Evolutionary conservation across 106 monocot genomes (phyloP).

Genomic region (Platanthera guangdongensis): DNA sequence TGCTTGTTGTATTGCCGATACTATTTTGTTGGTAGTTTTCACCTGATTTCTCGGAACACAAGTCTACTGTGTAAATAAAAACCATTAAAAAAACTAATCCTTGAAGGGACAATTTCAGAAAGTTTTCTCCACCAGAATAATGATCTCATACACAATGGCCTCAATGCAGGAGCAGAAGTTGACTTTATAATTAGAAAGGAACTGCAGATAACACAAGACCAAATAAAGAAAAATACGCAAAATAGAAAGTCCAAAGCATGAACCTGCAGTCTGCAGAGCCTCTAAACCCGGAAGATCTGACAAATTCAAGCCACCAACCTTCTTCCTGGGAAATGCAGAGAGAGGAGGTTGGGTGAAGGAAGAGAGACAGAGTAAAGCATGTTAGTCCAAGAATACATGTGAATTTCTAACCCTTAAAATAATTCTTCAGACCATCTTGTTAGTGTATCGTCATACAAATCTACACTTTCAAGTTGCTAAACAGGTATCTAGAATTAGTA

Average conservation of each 20-base stretch:
- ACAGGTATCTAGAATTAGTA: neutral
- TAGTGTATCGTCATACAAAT: neutral
- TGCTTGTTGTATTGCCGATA: neutral
- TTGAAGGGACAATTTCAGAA: neutral
- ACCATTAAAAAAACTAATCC: neutral
- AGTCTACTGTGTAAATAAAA: neutral
- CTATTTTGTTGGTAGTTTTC: neutral
- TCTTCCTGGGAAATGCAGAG: conserved; percentile 43
- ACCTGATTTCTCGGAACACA: neutral
- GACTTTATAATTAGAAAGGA: neutral
- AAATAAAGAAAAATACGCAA: neutral
- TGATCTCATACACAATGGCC: neutral
- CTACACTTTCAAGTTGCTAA: neutral
- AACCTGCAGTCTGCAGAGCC: conserved; percentile 84
- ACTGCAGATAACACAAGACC: neutral
- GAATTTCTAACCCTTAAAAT: neutral
- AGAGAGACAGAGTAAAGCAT: neutral
- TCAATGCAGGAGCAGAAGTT: neutral
- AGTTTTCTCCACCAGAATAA: neutral
- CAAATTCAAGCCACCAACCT: conserved; percentile 79
- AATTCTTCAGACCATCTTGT: neutral
- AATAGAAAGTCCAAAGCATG: neutral
- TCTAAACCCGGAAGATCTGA: conserved; percentile 93
- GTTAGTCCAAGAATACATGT: neutral
- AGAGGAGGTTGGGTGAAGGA: neutral